Percentiles rank a stretch among this genome's conserved stretches.
phyloP scores from a whole-genome alignment of 2,329 filamentous ascomycete genomes.

The Cytospora piceicola region DNA sequence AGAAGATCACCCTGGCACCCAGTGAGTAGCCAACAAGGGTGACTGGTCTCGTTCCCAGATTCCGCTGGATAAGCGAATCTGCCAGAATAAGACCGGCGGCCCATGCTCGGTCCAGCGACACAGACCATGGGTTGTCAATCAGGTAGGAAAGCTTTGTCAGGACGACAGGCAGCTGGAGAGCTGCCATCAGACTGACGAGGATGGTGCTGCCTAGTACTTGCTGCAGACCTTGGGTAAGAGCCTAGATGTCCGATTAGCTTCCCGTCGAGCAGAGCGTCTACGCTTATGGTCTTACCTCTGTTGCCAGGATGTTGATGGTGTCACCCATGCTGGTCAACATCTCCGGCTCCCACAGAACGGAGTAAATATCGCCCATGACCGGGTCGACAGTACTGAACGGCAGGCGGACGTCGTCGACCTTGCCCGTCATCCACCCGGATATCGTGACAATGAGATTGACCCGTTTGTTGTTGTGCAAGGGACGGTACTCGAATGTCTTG shows the following conservation, averaged over 20 bases:
- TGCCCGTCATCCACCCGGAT: constrained; percentile 98
- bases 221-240: constrained; percentile 92
- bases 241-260: constrained; percentile 57
- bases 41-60: constrained; percentile 86
- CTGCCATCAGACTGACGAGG: constrained; percentile 86
- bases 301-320: constrained; percentile 97
- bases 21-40: constrained; percentile 95
- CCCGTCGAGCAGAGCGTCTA: constrained; percentile 22
- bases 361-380: constrained; percentile 98
- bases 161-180: constrained; percentile 87
- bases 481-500: constrained; percentile 94
- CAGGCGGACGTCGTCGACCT: constrained; percentile 92
- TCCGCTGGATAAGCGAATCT: constrained; percentile 89
- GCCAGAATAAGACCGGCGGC: constrained; percentile 89
- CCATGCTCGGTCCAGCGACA: constrained; percentile 90
- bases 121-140: constrained; percentile 97
- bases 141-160: constrained; percentile 93
- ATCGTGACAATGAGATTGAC: constrained; percentile 95
- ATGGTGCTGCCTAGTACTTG: constrained; percentile 92
- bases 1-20: constrained; percentile 89
- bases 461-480: constrained; percentile 95
- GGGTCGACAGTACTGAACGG: constrained; percentile 97
- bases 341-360: constrained; percentile 95
- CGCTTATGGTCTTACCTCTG: constrained; percentile 69
- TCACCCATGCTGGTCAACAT: constrained; percentile 98